phyloP scores from a whole-genome alignment of 176 grass and related monocot species.

The Triticum aestivum region DNA sequence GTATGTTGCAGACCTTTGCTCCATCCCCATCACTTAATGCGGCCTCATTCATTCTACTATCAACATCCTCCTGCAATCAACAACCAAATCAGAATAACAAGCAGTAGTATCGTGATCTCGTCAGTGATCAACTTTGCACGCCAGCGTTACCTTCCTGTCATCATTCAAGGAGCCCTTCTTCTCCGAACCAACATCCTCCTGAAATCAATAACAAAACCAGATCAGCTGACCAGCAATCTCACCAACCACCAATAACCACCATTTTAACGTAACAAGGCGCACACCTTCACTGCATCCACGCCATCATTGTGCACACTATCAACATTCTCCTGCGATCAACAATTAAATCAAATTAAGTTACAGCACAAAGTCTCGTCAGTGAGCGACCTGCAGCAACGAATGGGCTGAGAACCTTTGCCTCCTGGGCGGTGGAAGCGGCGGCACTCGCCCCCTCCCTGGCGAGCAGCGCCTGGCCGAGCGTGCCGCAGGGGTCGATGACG shows the following conservation, averaged over 20 bases:
- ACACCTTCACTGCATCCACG: slow-evolving; percentile 10
- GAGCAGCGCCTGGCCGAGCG: slow-evolving; percentile 35
- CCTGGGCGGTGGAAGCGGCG: background rate
- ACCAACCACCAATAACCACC: background rate
- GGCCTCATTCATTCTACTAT: too few relatives aligned
- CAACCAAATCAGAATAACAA: background rate
- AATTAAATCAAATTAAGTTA: background rate
- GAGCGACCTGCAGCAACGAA: background rate
- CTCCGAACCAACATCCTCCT: background rate
- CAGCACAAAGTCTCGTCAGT: background rate
- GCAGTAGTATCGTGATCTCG: background rate
- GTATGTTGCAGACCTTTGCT: background rate
- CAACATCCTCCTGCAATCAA: too few relatives aligned
- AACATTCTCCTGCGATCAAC: slow-evolving; percentile 19
- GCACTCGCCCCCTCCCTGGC: background rate
- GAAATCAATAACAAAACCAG: slow-evolving; percentile 4
- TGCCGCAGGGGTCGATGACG: slow-evolving; percentile 34
- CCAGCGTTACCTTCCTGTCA: background rate
- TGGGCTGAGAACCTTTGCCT: background rate
- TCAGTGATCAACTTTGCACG: background rate
- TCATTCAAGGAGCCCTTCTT: background rate
- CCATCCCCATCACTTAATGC: too few relatives aligned
- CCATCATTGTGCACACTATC: background rate
- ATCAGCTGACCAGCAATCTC: background rate
- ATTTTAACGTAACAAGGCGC: background rate